Percentiles rank a stretch among this genome's conserved stretches.
phyloP scores from a whole-genome alignment of 2,329 filamentous ascomycete genomes.

The Fusarium bulbicola region DNA sequence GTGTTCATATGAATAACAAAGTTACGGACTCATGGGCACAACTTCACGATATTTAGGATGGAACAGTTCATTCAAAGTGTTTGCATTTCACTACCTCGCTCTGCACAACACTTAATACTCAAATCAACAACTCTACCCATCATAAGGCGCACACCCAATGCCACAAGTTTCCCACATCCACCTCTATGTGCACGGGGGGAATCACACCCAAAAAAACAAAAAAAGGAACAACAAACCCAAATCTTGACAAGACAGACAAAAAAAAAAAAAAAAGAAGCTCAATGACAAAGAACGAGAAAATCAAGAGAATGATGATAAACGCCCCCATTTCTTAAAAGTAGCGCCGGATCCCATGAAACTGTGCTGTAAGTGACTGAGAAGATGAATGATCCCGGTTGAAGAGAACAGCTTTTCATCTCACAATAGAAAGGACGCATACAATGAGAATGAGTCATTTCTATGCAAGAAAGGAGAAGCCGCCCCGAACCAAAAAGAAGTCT shows the following conservation, averaged over 20 bases:
- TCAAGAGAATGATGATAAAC: conserved; percentile 20
- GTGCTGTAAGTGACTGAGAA: conserved; percentile 17
- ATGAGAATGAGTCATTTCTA: conserved; percentile 5
- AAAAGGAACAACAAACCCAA: conserved; percentile 26
- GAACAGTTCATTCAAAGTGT: conserved; percentile 32
- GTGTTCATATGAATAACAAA: too few relatives aligned
- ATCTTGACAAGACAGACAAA: conserved; percentile 7
- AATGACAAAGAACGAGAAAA: conserved; percentile 25
- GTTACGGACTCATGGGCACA: neutral
- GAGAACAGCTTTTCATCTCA: neutral
- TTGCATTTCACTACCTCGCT: conserved; percentile 39
- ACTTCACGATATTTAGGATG: neutral
- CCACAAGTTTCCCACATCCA: conserved; percentile 10
- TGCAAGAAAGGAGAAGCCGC: conserved; percentile 5
- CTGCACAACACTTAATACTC: conserved; percentile 33
- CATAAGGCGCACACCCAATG: conserved; percentile 32
- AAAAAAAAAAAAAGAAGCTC: conserved; percentile 1
- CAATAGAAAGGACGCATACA: neutral
- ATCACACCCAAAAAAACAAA: conserved; percentile 1
- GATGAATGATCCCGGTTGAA: conserved; percentile 21
- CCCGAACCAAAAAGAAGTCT: conserved; percentile 20
- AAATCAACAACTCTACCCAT: conserved; percentile 29
- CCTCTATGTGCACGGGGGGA: conserved; percentile 18
- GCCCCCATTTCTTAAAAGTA: conserved; percentile 39
- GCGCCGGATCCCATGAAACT: conserved; percentile 43